These are phyloP conservation scores for Prunella vulgaris DNA, from an alignment of 257 asterid genomes.

Conservation along the genomic window DNA sequence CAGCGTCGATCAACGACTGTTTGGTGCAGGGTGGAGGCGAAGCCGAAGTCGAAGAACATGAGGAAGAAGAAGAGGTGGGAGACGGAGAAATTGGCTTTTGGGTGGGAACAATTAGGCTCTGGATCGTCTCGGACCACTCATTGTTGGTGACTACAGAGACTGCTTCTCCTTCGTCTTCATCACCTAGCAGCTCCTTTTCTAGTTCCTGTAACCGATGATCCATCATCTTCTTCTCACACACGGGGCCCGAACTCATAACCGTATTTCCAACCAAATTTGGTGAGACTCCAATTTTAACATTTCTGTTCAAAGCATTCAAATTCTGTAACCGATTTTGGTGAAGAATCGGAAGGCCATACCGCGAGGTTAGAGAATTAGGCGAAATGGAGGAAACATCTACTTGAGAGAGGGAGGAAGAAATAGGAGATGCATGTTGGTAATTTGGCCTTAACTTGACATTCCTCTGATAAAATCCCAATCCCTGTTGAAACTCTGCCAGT, in stretches of 20 bases:
- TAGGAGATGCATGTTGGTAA: conserved; percentile 52
- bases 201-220: conserved; percentile 56
- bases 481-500: conserved; percentile 56
- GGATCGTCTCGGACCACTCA: conserved; percentile 83
- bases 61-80: conserved; percentile 73
- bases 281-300: conserved; percentile 20
- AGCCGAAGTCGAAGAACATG: conserved; percentile 64
- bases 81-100: conserved; percentile 50
- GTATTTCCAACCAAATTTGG: conserved; percentile 19
- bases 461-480: conserved; percentile 55
- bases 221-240: conserved; percentile 51
- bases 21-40: conserved; percentile 55
- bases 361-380: conserved; percentile 30
- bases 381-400: conserved; percentile 50
- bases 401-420: conserved; percentile 60
- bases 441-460: conserved; percentile 58
- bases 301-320: conserved; percentile 12
- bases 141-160: conserved; percentile 58
- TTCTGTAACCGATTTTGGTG: conserved; percentile 46
- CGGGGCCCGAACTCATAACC: not conserved
- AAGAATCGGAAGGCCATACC: conserved; percentile 45
- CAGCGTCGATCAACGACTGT: conserved; percentile 51
- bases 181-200: conserved; percentile 72
- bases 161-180: conserved; percentile 52
- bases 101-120: conserved; percentile 40